Conservation (phyloP, 495 filamentous ascomycete species). For the Aspergillus mulundensis region DNA sequence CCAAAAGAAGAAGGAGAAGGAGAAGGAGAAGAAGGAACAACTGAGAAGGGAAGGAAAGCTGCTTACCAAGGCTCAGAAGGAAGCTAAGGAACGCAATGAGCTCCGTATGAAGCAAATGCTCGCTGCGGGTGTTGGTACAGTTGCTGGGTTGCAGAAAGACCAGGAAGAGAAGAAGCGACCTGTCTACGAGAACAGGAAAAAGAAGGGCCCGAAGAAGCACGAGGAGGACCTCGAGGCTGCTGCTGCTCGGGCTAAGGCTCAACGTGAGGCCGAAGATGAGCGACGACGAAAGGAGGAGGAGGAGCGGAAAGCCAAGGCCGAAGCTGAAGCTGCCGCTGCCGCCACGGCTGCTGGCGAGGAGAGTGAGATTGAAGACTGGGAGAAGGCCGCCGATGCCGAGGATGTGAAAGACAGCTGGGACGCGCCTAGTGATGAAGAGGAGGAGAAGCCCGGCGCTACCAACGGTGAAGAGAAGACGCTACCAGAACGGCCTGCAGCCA, state of each 20-base stretch:
- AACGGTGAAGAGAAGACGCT: slow-evolving; percentile 17
- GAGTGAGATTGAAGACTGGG: slow-evolving; percentile 79
- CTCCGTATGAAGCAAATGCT: slow-evolving; percentile 92
- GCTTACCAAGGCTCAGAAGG: slow-evolving; percentile 88
- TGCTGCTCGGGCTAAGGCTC: slow-evolving; percentile 56
- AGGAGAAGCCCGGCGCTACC: slow-evolving; percentile 25
- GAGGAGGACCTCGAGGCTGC: slow-evolving; percentile 68
- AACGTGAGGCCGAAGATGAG: slow-evolving; percentile 64
- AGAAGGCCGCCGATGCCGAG: slow-evolving; percentile 72
- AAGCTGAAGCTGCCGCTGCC: slow-evolving; percentile 52
- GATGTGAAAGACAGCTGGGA: slow-evolving; percentile 96
- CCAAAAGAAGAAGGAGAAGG: slow-evolving; percentile 84
- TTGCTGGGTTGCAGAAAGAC: slow-evolving; percentile 65
- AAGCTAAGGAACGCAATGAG: slow-evolving; percentile 77
- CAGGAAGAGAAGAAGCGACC: slow-evolving; percentile 71
- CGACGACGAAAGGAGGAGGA: slow-evolving; percentile 61
- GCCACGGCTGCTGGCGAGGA: slow-evolving; percentile 54
- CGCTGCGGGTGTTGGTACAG: slow-evolving; percentile 69
- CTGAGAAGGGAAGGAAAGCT: slow-evolving; percentile 94
- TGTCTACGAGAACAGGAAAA: slow-evolving; percentile 69
- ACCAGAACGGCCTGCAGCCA: slow-evolving; percentile 22
- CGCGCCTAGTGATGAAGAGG: slow-evolving; percentile 76
- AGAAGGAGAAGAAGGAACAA: slow-evolving; percentile 93
- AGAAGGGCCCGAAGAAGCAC: slow-evolving; percentile 68
- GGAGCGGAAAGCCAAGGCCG: slow-evolving; percentile 59